Percentiles rank a stretch among this genome's conserved stretches.
phyloP scores from a whole-genome alignment of 139 green algal genomes.

The Chlamydomonas applanata region DNA sequence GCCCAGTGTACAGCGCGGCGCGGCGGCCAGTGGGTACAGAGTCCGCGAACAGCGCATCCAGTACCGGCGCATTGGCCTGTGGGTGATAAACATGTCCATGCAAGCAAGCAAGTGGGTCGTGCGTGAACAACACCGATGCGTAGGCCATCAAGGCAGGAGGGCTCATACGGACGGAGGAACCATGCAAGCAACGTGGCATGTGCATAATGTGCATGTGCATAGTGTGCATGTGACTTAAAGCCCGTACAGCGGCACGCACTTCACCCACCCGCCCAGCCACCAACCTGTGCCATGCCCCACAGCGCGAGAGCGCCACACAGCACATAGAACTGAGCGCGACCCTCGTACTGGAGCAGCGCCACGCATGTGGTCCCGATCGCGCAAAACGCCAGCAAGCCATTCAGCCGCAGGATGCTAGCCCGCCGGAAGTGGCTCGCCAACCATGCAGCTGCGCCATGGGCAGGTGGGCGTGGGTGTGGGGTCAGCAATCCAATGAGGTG shows the following conservation, averaged over 20 bases:
- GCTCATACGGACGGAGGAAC: background rate
- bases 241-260: no score
- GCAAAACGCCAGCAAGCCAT: slow-evolving; percentile 13
- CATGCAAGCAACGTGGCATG: background rate
- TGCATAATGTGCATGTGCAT: no score
- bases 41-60: slow-evolving; percentile 48
- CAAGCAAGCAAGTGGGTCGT: no score
- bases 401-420: slow-evolving; percentile 22
- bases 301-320: slow-evolving; percentile 36
- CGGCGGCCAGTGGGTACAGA: slow-evolving; percentile 27
- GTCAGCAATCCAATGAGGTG: no score
- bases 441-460: slow-evolving; percentile 29
- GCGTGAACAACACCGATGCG: no score
- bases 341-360: slow-evolving; percentile 11
- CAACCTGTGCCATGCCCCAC: slow-evolving; percentile 40
- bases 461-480: no score
- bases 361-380: slow-evolving; percentile 24
- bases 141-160: background rate
- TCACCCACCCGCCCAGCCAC: no score
- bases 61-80: slow-evolving; percentile 34
- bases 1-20: slow-evolving; percentile 30
- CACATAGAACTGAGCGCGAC: slow-evolving; percentile 24
- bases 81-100: background rate
- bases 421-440: slow-evolving; percentile 20
- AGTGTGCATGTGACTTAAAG: no score